A percentile compares a stretch with the other conserved stretches of the same genome.
Conservation (phyloP, 768 basidiomycete species). For the Phaeotremella skinneri region DNA sequence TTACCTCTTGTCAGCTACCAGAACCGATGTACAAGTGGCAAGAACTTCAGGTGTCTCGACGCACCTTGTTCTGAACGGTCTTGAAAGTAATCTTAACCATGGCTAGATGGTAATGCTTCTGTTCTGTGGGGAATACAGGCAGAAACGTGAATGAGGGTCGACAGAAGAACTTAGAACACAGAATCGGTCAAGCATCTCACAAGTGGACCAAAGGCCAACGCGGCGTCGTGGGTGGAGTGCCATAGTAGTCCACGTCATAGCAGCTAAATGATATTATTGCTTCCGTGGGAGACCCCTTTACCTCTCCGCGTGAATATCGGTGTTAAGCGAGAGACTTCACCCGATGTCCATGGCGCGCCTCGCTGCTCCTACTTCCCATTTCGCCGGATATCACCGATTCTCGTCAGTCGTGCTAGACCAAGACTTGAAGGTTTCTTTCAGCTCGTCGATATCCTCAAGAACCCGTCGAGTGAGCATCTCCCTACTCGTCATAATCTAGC, state of each 20-base stretch:
- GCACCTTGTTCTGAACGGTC: constrained; percentile 76
- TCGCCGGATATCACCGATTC: neutral
- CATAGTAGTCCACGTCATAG: neutral
- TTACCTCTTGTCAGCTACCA: constrained; percentile 1
- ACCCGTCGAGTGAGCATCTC: neutral
- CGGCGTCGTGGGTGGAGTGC: neutral
- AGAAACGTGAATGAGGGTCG: too few species aligned
- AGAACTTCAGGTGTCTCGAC: constrained; percentile 1
- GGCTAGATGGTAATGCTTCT: constrained; percentile 9
- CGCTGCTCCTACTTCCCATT: neutral
- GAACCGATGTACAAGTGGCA: constrained; percentile 11
- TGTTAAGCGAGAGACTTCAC: neutral
- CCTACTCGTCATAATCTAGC: neutral
- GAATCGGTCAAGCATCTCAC: too few species aligned
- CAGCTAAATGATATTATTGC: neutral
- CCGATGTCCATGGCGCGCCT: neutral
- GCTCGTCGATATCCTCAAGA: neutral
- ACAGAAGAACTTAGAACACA: too few species aligned
- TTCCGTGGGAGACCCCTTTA: neutral
- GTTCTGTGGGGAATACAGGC: constrained; percentile 4
- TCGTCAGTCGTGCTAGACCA: neutral
- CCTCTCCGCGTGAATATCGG: neutral
- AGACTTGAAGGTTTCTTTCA: neutral
- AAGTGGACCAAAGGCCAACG: too few species aligned
- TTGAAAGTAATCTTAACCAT: constrained; percentile 91